A percentile compares a stretch with the other conserved stretches of the same genome.
phyloP scores from a whole-genome alignment of 2,329 filamentous ascomycete species.

The Diaporthe velutina region DNA sequence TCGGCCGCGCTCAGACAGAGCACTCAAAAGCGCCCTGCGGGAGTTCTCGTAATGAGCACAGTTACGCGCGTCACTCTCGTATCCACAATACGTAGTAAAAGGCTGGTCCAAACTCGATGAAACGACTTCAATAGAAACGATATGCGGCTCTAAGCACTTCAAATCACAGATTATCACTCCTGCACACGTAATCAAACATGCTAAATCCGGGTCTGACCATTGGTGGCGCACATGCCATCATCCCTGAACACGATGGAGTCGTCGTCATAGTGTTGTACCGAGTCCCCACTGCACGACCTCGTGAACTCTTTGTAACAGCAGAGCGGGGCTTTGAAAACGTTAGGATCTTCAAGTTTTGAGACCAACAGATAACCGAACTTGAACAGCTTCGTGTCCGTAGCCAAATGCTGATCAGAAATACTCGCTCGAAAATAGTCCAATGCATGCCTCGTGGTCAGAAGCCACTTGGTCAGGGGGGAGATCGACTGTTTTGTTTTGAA shows the following conservation, averaged over 20 bases:
- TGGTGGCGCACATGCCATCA: background rate
- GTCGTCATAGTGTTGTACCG: background rate
- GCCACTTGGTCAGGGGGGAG: background rate
- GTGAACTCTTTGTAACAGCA: background rate
- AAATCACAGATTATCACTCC: background rate
- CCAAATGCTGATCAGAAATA: background rate
- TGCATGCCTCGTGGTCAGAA: too few species aligned
- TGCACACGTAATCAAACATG: background rate
- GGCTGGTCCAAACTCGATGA: background rate
- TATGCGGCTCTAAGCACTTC: background rate
- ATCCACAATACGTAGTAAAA: background rate
- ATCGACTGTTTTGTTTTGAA: background rate
- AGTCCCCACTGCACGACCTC: background rate
- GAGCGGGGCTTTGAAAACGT: background rate
- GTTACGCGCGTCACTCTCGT: slow-evolving; percentile 8
- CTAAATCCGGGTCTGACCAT: background rate
- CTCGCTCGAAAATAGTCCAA: background rate
- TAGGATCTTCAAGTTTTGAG: background rate
- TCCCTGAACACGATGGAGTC: background rate
- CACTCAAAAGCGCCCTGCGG: background rate
- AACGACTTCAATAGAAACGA: background rate
- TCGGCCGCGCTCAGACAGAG: slow-evolving; percentile 12
- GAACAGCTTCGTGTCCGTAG: background rate
- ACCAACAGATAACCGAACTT: too few species aligned
- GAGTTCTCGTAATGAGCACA: slow-evolving; percentile 1